These are phyloP conservation scores for Usnea hakonensis DNA, from an alignment of 495 filamentous ascomycete genomes.

Conservation along the genomic window DNA sequence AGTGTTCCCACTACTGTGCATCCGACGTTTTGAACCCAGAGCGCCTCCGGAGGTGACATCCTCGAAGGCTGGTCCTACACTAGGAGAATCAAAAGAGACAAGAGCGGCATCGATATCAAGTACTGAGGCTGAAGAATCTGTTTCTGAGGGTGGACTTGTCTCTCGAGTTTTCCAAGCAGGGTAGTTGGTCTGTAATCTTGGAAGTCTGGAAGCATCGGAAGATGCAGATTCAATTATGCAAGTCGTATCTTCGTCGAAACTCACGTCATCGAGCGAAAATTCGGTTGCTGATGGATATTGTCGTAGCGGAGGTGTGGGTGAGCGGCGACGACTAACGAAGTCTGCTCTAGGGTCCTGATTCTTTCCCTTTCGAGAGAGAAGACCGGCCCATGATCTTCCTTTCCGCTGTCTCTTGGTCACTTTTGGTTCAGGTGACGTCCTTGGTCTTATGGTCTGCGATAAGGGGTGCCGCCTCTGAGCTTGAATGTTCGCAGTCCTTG, in stretches of 20 bases:
- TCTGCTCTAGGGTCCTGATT: constrained; percentile 35
- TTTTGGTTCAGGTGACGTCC: constrained; percentile 41
- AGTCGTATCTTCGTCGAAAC: constrained; percentile 49
- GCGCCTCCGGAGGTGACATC: constrained; percentile 50
- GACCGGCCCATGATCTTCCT: constrained; percentile 71
- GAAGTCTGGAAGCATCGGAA: constrained; percentile 27
- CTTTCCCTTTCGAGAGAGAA: constrained; percentile 51
- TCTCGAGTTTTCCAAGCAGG: constrained; percentile 40
- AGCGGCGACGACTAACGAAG: constrained; percentile 25
- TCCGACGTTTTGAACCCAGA: constrained; percentile 57
- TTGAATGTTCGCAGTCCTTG: neutral
- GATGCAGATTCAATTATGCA: constrained; percentile 42
- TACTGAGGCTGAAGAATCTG: constrained; percentile 61
- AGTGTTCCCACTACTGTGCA: constrained; percentile 80
- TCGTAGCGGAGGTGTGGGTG: constrained; percentile 34
- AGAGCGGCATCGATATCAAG: constrained; percentile 96
- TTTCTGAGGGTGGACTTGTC: constrained; percentile 38
- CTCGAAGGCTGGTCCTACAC: constrained; percentile 24
- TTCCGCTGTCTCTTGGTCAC: constrained; percentile 64
- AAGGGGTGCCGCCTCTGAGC: neutral
- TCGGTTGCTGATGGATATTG: constrained; percentile 11
- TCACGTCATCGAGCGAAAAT: constrained; percentile 38
- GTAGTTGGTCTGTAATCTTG: constrained; percentile 29
- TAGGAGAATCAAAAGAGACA: constrained; percentile 80
- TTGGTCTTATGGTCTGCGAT: constrained; percentile 14